A percentile compares a stretch with the other conserved stretches of the same genome.
phyloP scores from a whole-genome alignment of 495 filamentous ascomycete species.

The Penicillium flavigenum region DNA sequence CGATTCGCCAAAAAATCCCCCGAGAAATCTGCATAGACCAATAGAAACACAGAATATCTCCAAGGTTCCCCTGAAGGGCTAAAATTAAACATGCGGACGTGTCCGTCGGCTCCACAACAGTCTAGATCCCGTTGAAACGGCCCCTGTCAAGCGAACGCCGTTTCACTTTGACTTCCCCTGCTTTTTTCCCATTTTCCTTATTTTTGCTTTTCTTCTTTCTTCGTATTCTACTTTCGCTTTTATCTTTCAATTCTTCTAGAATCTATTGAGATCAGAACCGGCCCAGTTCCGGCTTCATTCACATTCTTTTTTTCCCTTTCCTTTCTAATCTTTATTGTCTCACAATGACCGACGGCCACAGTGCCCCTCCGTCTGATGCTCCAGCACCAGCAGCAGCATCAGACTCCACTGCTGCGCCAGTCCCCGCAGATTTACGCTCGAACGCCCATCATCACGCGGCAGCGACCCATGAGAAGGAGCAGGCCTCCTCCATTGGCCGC shows the following conservation, averaged over 20 bases:
- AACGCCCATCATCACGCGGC: slow-evolving; percentile 22
- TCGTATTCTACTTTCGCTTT: slow-evolving; percentile 6
- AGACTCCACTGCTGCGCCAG: slow-evolving; percentile 28
- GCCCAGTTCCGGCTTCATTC: background rate
- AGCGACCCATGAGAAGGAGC: slow-evolving; percentile 23
- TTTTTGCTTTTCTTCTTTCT: slow-evolving; percentile 1
- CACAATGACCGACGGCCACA: slow-evolving; percentile 24
- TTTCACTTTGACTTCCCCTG: slow-evolving; percentile 14
- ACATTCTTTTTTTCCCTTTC: slow-evolving; percentile 10
- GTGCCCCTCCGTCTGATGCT: slow-evolving; percentile 21
- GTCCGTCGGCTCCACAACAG: slow-evolving; percentile 9
- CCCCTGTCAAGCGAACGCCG: slow-evolving; percentile 4
- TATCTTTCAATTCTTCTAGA: slow-evolving; percentile 2
- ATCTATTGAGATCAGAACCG: slow-evolving; percentile 3
- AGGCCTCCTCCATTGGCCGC: slow-evolving; percentile 28
- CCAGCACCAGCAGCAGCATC: slow-evolving; percentile 14
- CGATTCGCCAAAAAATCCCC: background rate
- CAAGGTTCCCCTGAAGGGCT: slow-evolving; percentile 7
- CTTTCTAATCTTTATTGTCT: background rate
- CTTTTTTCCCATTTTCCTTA: slow-evolving; percentile 7
- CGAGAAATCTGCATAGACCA: background rate
- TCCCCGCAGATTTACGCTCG: slow-evolving; percentile 24
- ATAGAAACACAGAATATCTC: background rate
- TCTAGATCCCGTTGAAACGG: slow-evolving; percentile 12
- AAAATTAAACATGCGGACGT: slow-evolving; percentile 17